A percentile compares a stretch with the other conserved stretches of the same genome.
Evolutionary conservation across 139 green algal species (phyloP).

Genomic region (Haematococcus lacustris): DNA sequence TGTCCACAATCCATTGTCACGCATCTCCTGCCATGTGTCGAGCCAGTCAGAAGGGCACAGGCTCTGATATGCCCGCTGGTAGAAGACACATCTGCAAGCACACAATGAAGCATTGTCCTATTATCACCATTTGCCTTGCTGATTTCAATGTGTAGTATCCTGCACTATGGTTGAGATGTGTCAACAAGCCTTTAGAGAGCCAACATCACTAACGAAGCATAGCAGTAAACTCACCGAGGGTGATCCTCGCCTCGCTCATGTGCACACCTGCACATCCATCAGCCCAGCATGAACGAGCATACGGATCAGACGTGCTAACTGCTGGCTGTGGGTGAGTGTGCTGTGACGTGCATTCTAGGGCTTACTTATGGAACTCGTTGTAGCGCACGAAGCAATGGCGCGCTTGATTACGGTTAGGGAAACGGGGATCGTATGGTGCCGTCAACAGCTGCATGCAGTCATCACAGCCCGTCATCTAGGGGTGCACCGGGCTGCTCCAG

Average conservation of each 20-base stretch:
- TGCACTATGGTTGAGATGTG: neutral
- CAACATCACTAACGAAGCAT: neutral
- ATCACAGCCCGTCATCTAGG: no score
- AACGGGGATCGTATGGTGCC: slow-evolving; percentile 73
- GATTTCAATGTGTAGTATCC: neutral
- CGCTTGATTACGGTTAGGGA: slow-evolving; percentile 84
- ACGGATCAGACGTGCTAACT: no score
- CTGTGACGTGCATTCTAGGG: neutral
- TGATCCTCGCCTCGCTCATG: slow-evolving; percentile 66
- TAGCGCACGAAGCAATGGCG: slow-evolving; percentile 88
- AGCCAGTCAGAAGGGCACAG: slow-evolving; percentile 86
- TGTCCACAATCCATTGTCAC: slow-evolving; percentile 47
- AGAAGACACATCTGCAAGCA: slow-evolving; percentile 44
- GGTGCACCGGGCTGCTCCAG: no score
- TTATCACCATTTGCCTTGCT: neutral
- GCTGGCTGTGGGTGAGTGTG: no score
- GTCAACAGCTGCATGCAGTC: slow-evolving; percentile 57
- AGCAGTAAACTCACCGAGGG: slow-evolving; percentile 32
- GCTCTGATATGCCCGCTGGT: slow-evolving; percentile 65
- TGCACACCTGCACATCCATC: slow-evolving; percentile 32
- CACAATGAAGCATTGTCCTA: neutral
- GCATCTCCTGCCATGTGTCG: slow-evolving; percentile 45
- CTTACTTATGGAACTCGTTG: slow-evolving; percentile 87
- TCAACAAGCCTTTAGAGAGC: neutral
- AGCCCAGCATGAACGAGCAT: no score